phyloP scores from a whole-genome alignment of 1,139 yeast genomes.

The Geotrichum cucujoidarum region DNA sequence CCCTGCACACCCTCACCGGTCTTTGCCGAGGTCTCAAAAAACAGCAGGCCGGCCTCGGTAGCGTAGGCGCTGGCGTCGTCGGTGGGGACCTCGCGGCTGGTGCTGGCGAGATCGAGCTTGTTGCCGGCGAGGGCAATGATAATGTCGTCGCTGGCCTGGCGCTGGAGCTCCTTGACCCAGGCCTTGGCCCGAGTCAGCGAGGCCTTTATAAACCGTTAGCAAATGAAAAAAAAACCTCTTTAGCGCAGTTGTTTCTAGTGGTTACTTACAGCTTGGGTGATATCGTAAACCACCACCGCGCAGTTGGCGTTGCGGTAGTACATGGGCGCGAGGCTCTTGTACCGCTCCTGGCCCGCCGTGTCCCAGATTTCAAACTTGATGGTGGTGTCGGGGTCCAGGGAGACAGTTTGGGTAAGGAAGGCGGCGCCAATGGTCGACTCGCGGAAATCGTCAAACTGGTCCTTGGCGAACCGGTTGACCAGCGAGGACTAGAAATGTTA shows the following conservation, averaged over 20 bases:
- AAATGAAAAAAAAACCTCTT: no score
- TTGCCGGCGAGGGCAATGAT: constrained; percentile 83
- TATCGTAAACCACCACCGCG: constrained; percentile 77
- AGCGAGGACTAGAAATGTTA: constrained; percentile 47
- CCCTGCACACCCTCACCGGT: constrained; percentile 78
- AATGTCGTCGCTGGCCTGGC: constrained; percentile 79
- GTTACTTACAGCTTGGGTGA: constrained; percentile 46
- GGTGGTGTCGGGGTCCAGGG: constrained; percentile 50
- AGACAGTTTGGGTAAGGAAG: constrained; percentile 84
- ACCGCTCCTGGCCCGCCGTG: constrained; percentile 91
- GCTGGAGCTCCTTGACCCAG: constrained; percentile 93
- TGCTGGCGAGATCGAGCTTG: constrained; percentile 58
- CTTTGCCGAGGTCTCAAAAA: constrained; percentile 92
- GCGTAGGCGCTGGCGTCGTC: constrained; percentile 57
- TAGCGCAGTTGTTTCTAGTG: no score
- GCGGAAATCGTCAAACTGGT: constrained; percentile 87
- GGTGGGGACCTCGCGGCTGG: constrained; percentile 48
- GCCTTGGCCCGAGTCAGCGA: constrained; percentile 86
- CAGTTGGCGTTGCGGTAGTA: constrained; percentile 85
- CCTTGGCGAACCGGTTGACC: constrained; percentile 85
- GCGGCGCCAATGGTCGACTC: constrained; percentile 98
- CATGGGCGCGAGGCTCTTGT: constrained; percentile 86
- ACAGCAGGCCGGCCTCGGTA: constrained; percentile 68
- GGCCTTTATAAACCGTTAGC: constrained; percentile 22
- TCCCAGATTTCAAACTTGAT: constrained; percentile 53